Evolutionary conservation across 768 basidiomycete species (phyloP).

Genomic region (Mycena leptocephala): DNA sequence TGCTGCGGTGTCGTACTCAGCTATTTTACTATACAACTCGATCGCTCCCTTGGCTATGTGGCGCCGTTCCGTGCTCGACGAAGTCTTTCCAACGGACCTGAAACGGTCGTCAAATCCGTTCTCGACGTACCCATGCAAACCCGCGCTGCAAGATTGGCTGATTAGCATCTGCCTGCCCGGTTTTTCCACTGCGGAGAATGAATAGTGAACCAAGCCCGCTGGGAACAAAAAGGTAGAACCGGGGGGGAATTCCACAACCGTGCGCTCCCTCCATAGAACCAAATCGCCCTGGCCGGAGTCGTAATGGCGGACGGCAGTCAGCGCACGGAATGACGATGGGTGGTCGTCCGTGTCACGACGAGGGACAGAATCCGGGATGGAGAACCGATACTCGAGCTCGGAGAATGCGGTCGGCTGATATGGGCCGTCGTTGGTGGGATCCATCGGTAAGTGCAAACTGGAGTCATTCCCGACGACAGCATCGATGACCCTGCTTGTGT

Average conservation of each 20-base stretch:
- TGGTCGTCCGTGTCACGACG: neutral
- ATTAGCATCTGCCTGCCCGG: neutral
- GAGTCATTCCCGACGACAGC: neutral
- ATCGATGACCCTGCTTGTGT: neutral
- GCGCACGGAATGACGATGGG: neutral
- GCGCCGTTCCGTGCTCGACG: neutral
- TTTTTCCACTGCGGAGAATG: neutral
- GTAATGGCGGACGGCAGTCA: neutral
- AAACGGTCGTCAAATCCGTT: neutral
- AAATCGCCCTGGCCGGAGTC: neutral
- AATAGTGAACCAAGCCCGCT: neutral
- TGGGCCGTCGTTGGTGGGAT: neutral
- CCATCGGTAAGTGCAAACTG: neutral
- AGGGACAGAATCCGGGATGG: neutral
- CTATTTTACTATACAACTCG: neutral
- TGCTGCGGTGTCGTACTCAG: neutral
- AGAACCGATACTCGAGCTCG: neutral
- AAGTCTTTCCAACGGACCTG: neutral
- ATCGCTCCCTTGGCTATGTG: neutral
- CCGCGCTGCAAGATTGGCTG: neutral
- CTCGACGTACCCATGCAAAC: neutral
- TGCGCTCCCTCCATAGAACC: neutral
- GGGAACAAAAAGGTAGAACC: neutral
- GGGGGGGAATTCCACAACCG: neutral
- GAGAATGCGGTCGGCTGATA: neutral